Evolutionary conservation across 768 basidiomycete genomes (phyloP), one percentile per base, ranked within the genome.

Genomic region (Suillus subalutaceus): DNA sequence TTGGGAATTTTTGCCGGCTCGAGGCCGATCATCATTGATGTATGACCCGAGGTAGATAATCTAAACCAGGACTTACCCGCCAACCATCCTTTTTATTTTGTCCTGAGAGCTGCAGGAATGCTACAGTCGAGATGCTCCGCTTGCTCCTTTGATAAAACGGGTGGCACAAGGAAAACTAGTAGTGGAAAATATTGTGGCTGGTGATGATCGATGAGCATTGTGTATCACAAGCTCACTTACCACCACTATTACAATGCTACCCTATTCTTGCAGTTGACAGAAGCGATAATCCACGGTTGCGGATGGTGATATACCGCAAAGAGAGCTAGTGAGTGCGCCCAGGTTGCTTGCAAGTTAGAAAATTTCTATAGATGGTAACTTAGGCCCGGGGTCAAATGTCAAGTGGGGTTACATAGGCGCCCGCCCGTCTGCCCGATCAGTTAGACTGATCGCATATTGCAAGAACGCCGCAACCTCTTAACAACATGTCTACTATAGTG

Each of bases 401-500:
- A 55, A 55, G 32, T 30, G 52, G 30, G 6, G 13, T 52, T 52
- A 16, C 26, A 32, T 35, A 37, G 37, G 55, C 55, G 55, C 55
- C 20, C 32, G 18, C 18, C 50, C 46, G n/a, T 46, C 15, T 30
- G 15, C n/a, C n/a, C n/a, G 12, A 43, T 16, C 16, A 32, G 32
- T 37, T 10, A 18, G 16, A 46, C 44, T 46, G 43, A 8, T 10
- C 48, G 48, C n/a, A 53, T 32, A 53, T 53, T 6, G 9, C 16
- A 32, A 32, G 52, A 53, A 53, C 52, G 52, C 16, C 16, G 4
- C 16, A 20, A 32, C 53, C 53, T 20, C 18, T 55, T 55, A 18
- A 55, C 16, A 55, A n/a, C 55, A 56, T 66, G 61, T 62, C 53
- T 43, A 55, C 40, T 50, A 26, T 41, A 5, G 66, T 65, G 30